Evolutionary conservation across 2,329 filamentous ascomycete genomes (phyloP), one percentile per base, ranked within the genome.

Genomic region (Cercospora berteroae): DNA sequence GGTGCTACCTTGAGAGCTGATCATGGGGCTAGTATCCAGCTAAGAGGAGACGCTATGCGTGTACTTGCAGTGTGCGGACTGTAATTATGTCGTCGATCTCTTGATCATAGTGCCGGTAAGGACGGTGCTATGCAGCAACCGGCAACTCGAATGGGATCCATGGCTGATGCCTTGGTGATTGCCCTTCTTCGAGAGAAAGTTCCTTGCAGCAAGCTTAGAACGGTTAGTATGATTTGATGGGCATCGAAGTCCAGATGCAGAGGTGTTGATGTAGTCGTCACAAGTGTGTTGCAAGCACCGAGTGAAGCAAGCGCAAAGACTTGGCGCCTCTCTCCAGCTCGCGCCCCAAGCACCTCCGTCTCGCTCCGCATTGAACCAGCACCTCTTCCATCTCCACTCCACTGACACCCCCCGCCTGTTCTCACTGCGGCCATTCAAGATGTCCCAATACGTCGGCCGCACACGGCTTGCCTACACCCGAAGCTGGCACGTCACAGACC

Each of bases 381-480:
- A 55, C 23, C 12, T 55, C 48, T 55, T 1, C 23, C 48, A 55
- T 16, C 23, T 55, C 23, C 48, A 55, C 0, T 23, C 23, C 48
- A 27, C 29, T 29, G 48, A 29, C 23, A 52, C 5, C 42, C 23
- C 12, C 36, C 12, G 36, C 5, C 50, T 27, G 13, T 20, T 58
- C 55, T 5, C 55, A n/a, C 29, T 5, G 55, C 29, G 16, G 29
- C 16, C 36, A 39, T n/a, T 69, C 75, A 81, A 66, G 68, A 94
- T 94, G 91, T 94, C 91, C 74, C 91, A 93, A 85, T 90, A 87
- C 72, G 82, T 93, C 77, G 91, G 91, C 76, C 33, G 74, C 98
- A 98, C 95, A 69, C 92, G 92, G 78, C 90, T 99, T 72, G 94
- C 95, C 83, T 99, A 98, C 86, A 94, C 94, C 56, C 90, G 96